phyloP scores from a whole-genome alignment of 192 early-diverging fungal genomes.

The Podochytrium sp. region DNA sequence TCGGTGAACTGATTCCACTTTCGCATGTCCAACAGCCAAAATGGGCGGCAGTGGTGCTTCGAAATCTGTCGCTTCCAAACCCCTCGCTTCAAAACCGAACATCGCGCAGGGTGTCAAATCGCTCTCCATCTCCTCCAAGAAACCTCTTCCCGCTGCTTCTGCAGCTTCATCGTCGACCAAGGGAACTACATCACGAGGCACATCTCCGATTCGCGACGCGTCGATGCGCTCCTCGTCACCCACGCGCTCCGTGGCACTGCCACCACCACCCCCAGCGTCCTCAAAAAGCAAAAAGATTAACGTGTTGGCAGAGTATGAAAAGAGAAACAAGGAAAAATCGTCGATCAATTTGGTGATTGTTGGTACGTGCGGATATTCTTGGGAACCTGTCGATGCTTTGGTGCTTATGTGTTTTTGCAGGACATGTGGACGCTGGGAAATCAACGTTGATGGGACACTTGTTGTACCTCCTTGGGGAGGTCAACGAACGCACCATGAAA shows the following conservation, averaged over 20 bases:
- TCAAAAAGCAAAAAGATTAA: slow-evolving; percentile 63
- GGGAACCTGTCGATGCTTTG: background rate
- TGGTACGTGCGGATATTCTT: slow-evolving; percentile 51
- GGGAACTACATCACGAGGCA: no score
- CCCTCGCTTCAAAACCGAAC: background rate
- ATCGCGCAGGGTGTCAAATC: slow-evolving; percentile 17
- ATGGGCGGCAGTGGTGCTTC: background rate
- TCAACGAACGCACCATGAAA: slow-evolving; percentile 82
- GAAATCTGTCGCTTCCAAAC: background rate
- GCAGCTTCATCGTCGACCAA: background rate
- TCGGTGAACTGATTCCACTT: no score
- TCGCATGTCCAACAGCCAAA: slow-evolving; percentile 41
- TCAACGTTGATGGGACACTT: slow-evolving; percentile 96
- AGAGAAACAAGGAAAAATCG: slow-evolving; percentile 67
- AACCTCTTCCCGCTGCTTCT: background rate
- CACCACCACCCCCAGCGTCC: background rate
- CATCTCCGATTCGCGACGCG: slow-evolving; percentile 8
- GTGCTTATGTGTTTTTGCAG: slow-evolving; percentile 42
- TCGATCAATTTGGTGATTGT: slow-evolving; percentile 86
- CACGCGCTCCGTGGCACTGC: background rate
- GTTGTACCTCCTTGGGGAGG: slow-evolving; percentile 85
- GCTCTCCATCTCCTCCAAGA: slow-evolving; percentile 10
- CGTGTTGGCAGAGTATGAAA: slow-evolving; percentile 71
- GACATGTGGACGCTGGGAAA: slow-evolving; percentile 98
- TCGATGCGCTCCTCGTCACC: background rate